Base-by-base conservation (phyloP, 1,284 basidiomycete species). In the Laetiporus sulphureus region DNA sequence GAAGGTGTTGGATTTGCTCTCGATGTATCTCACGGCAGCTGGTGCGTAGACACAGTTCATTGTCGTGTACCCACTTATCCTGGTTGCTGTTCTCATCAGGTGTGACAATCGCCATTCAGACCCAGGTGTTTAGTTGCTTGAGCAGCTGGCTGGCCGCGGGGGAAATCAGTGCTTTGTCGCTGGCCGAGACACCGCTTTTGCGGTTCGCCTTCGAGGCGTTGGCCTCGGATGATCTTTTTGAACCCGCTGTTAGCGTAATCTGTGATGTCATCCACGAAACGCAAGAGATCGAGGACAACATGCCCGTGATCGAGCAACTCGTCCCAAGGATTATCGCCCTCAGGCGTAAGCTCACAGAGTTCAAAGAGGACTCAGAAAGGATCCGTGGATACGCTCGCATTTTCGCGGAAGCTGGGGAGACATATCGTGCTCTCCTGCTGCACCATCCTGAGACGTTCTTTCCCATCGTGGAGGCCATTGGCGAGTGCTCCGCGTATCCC, bases 181-280 rank as follows among this genome's bases (percentile, higher is more conserved):
- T 99, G 27, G 78, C 81, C 3, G 73, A 82, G 40, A 88, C 86
- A 0, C 87, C 93, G 2, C 73, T 99, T n/a, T 87, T 98, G 57
- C 65, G 72, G 8, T 84, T 82, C 55, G 76, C 85, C 12, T 96
- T 97, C 59, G 80, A 89, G 46, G 88, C 93, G 3, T 73, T 99
- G 16, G 73, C 73, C 8, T 85, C 86, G 2, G 90, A 96, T 22
- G 75, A 80, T 36, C 75, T 99, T 8, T 99, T 99, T 58, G 96
- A 99, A 57, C 65, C 84, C 2, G 93, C 92, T 0, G 91, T 95
- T 31, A 90, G 97, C 52, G 83, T 91, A 32, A 73, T 98, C 41
- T 95, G 91, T 64, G 93, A 97, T 59, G 67, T 98, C 51, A 94
- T 99, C 46, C 93, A 98, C 63, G 96, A 99, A 63, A 99, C 96